Evolutionary conservation across 768 basidiomycete species (phyloP), one percentile per base, ranked within the genome.

Genomic region (Trametes coccinea): DNA sequence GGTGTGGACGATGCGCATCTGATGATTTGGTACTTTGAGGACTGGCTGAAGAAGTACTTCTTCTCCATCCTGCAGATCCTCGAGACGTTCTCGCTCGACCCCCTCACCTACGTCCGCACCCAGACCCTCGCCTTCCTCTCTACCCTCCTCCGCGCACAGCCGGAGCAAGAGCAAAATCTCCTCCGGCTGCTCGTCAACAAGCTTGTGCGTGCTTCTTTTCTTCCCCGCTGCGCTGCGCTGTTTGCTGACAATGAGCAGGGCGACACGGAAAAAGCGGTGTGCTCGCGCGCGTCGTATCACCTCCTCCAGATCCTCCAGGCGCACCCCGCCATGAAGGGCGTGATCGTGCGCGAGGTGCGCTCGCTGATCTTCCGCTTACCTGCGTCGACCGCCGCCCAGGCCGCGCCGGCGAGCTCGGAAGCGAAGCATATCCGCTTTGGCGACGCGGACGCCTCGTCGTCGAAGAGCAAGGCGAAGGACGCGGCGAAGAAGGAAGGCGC

Each of bases 141-240:
- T 72, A 88, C 85, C 31, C 84, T 98, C 4, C 84, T 99, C 10
- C 83, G 85, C 34, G 90, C 89, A 61, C 95, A 94, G 68, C 94
- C 96, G 0, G 97, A 99, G 72, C 97, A 99, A 73, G 97, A 98
- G 72, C 94, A 98, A 70, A 99, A 99, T 77, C 77, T 98, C 33
- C 84, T 98, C 5, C 85, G 90, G 31, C 78, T 98, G 5, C 86
- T 98, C 7, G 93, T 94, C 37, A 96, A 98, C 79, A 98, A 98
- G 73, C 84, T 99, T 22, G 93, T 90, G 64, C 52, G 88, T 74
- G 33, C 9, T 43, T 17, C 48, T 58, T 33, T 53, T 17, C 48
- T 58, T 33, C 53, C 44, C 48, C 37, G 33, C 13, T 3, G 27
- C n/a, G 8, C n/a, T 10, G 6, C 34, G 22, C 60, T 31, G 5